phyloP scores from a whole-genome alignment of 2,329 filamentous ascomycete species.

The Trichoderma polysporum region DNA sequence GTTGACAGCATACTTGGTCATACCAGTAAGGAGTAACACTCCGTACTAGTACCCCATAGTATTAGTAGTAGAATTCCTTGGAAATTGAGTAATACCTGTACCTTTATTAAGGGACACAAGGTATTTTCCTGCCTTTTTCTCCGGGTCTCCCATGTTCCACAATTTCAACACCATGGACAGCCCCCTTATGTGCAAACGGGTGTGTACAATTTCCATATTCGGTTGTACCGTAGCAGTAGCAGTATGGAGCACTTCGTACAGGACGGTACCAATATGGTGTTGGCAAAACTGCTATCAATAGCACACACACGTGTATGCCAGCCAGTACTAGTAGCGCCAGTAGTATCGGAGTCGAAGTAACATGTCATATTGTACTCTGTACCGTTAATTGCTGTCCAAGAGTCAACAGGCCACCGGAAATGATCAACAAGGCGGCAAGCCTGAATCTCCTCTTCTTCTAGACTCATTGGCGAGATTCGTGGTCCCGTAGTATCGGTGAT shows the following conservation, averaged over 20 bases:
- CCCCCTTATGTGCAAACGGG: not conserved
- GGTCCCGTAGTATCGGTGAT: slow-evolving; percentile 6
- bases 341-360: not conserved
- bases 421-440: slow-evolving; percentile 8
- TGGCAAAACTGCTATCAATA: not conserved
- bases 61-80: slow-evolving; percentile 13
- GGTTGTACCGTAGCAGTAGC: not conserved
- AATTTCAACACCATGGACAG: slow-evolving; percentile 1
- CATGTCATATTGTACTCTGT: not conserved
- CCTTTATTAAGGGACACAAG: not conserved
- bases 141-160: slow-evolving; percentile 6
- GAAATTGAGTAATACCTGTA: not conserved
- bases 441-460: not conserved
- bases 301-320: not conserved
- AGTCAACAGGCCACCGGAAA: slow-evolving; percentile 5
- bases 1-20: not conserved
- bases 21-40: not conserved
- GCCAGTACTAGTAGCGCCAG: not conserved
- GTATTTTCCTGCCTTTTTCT: slow-evolving; percentile 10
- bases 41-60: not conserved
- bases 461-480: slow-evolving; percentile 11
- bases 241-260: not conserved
- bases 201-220: not conserved
- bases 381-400: not conserved
- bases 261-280: not conserved